Evolutionary conservation across 202 grass and related monocot genomes (phyloP), one percentile per base, ranked within the genome.

Genomic region (Cymbopogon flexuosus): DNA sequence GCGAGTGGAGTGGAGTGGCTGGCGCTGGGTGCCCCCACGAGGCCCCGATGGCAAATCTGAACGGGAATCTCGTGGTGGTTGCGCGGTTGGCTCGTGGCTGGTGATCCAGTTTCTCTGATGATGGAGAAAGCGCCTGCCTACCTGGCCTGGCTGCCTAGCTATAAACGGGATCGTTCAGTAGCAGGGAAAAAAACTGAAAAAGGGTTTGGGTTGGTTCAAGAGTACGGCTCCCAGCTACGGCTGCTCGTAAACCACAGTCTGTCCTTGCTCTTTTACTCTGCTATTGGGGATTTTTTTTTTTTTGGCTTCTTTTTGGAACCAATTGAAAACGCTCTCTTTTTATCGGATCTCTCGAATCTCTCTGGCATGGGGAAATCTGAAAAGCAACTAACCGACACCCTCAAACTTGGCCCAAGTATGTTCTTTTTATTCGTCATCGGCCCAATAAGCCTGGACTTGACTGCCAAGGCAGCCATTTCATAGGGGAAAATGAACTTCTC

Each of bases 41-140:
- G 43, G 76, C 39, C 2, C 8, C 58, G 24, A 34, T 9, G 33
- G 71, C 18, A 61, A 24, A 76, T 83, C 42, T 33, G 54, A 60
- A 45, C 52, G 61, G 16, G 78, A 58, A 64, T 76, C 54, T 64
- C 70, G 49, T 5, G 86, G 86, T 88, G 70, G 81, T 84, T 88
- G 87, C 82, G 27, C 45, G 64, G 82, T 71, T 89, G 72, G 82
- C 36, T 23, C 61, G 87, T 77, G 87, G 82, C 65, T 65, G 82
- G 35, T 84, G 64, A 81, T 64, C 54, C 68, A 7, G 40, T 41
- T 13, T 18, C 0, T 35, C n/a, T n/a, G n/a, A n/a, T n/a, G 18
- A 69, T 45, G 45, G 54, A 43, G 63, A 67, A 43, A 70, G 64
- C 33, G 2, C 46, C 31, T 10, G 64, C 81, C 70, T 37, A 57